phyloP scores from a whole-genome alignment of 768 basidiomycete species.

The Boletus insuetus region DNA sequence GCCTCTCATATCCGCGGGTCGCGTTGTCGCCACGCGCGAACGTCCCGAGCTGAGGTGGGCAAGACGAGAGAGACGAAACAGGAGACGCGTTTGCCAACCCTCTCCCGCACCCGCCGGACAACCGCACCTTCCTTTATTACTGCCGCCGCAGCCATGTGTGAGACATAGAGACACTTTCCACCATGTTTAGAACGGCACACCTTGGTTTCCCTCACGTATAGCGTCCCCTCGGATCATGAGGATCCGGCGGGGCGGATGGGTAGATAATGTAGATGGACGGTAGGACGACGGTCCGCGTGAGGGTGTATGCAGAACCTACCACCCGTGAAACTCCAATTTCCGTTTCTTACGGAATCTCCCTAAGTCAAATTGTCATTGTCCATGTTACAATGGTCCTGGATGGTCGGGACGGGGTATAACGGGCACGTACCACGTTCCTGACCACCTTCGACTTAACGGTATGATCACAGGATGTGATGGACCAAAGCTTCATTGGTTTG shows the following conservation, averaged over 20 bases:
- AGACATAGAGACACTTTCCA: background rate
- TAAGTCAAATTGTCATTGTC: background rate
- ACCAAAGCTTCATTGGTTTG: background rate
- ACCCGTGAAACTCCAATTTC: background rate
- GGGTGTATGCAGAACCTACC: background rate
- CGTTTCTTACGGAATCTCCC: background rate
- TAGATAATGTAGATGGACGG: background rate
- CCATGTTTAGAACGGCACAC: background rate
- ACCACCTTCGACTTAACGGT: background rate
- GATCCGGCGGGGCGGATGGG: background rate
- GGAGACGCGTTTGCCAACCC: background rate
- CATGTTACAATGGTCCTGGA: no score
- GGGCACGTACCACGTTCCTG: background rate
- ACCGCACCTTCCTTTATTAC: background rate
- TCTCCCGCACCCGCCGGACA: background rate
- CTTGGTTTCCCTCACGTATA: background rate
- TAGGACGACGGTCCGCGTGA: no score
- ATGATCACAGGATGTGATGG: background rate
- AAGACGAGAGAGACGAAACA: background rate
- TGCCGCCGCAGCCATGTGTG: background rate
- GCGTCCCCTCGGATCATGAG: background rate
- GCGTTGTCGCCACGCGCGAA: background rate
- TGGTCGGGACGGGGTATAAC: background rate
- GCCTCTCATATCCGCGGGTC: constrained; percentile 3
- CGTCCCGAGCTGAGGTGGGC: background rate